These are phyloP conservation scores for Tulasnella sp. DNA, from an alignment of 768 basidiomycete species.

Conservation along the genomic window DNA sequence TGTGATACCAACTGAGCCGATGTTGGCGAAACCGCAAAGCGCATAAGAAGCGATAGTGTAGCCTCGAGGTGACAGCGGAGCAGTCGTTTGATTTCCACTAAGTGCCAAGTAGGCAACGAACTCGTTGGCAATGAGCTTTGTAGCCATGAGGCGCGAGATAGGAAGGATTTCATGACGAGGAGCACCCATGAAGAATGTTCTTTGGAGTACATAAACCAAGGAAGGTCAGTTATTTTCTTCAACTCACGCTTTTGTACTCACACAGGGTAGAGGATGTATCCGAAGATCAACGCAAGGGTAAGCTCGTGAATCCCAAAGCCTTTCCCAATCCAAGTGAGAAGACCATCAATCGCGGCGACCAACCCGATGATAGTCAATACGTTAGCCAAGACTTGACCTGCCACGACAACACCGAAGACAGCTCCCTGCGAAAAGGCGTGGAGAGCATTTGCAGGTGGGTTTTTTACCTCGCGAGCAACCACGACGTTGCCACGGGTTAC, in stretches of 20 bases:
- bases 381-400: constrained; percentile 79
- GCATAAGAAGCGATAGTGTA: constrained; percentile 83
- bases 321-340: constrained; percentile 83
- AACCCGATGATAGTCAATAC: constrained; percentile 78
- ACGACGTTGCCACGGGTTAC: constrained; percentile 77
- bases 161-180: constrained; percentile 75
- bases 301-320: constrained; percentile 80
- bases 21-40: constrained; percentile 87
- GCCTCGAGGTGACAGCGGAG: constrained; percentile 65
- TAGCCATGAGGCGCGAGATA: constrained; percentile 76
- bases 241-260: background rate
- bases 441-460: constrained; percentile 69
- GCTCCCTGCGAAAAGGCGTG: constrained; percentile 79
- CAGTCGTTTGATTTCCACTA: constrained; percentile 47
- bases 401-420: constrained; percentile 77
- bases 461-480: constrained; percentile 58
- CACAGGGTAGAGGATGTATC: constrained; percentile 85
- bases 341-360: constrained; percentile 74
- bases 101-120: constrained; percentile 67
- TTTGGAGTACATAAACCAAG: background rate
- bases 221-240: background rate
- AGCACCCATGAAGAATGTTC: constrained; percentile 48
- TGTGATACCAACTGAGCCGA: constrained; percentile 82
- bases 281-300: constrained; percentile 77
- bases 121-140: constrained; percentile 84